Evolutionary conservation across 495 filamentous ascomycete genomes (phyloP), one percentile per base, ranked within the genome.

Genomic region (Penicillium roqueforti): DNA sequence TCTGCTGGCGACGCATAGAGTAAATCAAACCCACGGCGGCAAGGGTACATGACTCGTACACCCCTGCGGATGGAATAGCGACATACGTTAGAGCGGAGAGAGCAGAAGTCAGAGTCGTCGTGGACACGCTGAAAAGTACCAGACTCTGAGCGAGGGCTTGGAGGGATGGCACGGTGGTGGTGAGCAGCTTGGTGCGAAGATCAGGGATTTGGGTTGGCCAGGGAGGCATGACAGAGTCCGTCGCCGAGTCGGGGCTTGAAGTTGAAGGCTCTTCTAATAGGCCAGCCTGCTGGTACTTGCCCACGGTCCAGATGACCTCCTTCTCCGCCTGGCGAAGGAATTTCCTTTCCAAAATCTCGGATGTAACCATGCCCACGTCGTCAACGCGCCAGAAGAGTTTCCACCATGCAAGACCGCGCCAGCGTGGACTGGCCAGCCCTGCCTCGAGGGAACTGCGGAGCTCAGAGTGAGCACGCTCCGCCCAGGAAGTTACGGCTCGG

Each of bases 361-460:
- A 83, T 1, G 87, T 81, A 42, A 93, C 82, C 78, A 89, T 85
- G 26, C 80, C 77, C 36, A 98, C 90, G 59, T 97, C 92, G 67
- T 97, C 93, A 41, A 89, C 89, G 11, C 87, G 85, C 90, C 91
- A 97, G 62, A 95, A 85, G 11, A 98, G 82, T 65, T 95, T 95
- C 88, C 89, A 97, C 93, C 92, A 98, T 9, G 80, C 78, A 1
- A 96, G 74, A 16, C 82, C 85, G 3, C 77, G 76, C 92, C 92
- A 97, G 23, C 79, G 69, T 36, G 72, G 75, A 34, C 82, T 82
- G 11, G 79, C 67, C 59, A 96, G 92, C 4, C 87, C 90, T 29
- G 75, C 66, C 51, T 90, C 85, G 1, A 97, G 83, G 29, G 87
- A 80, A 55, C 85, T 76, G 44, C 88, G 86, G 5, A 97, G 80